Conservation (phyloP, 1,284 basidiomycete genomes). For the Takashimella tepidaria region DNA sequence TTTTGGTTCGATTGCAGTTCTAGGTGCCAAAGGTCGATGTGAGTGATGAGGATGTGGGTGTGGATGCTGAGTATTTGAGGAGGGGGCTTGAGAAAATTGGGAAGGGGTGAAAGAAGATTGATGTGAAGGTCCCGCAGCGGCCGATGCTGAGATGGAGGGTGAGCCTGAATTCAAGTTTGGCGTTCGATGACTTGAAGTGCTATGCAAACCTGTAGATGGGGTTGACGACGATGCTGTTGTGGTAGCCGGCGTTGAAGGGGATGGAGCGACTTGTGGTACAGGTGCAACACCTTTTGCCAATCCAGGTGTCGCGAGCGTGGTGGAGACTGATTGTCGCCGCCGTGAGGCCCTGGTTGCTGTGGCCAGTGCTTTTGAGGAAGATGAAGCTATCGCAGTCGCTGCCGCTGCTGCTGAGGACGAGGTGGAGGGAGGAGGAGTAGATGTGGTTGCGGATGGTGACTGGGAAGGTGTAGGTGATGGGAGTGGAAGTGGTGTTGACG, state of each 20-base stretch:
- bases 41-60: slow-evolving; percentile 1
- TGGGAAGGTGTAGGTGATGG: slow-evolving; percentile 3
- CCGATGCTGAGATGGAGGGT: too few relatives aligned
- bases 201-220: neutral
- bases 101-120: too few relatives aligned
- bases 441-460: neutral
- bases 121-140: too few relatives aligned
- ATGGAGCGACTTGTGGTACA: neutral
- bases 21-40: neutral
- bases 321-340: neutral
- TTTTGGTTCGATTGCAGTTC: slow-evolving; percentile 24
- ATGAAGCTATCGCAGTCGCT: neutral
- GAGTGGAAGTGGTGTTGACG: slow-evolving; percentile 12
- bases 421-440: neutral
- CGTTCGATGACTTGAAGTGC: too few relatives aligned
- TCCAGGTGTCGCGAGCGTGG: neutral
- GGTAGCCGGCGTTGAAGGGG: neutral
- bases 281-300: neutral
- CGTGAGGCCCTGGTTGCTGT: neutral
- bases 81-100: too few relatives aligned
- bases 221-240: neutral
- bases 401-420: neutral
- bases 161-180: too few relatives aligned
- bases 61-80: neutral
- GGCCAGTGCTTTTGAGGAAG: neutral